phyloP scores from a whole-genome alignment of 139 green algal species.

The Chlamydomonas applanata region DNA sequence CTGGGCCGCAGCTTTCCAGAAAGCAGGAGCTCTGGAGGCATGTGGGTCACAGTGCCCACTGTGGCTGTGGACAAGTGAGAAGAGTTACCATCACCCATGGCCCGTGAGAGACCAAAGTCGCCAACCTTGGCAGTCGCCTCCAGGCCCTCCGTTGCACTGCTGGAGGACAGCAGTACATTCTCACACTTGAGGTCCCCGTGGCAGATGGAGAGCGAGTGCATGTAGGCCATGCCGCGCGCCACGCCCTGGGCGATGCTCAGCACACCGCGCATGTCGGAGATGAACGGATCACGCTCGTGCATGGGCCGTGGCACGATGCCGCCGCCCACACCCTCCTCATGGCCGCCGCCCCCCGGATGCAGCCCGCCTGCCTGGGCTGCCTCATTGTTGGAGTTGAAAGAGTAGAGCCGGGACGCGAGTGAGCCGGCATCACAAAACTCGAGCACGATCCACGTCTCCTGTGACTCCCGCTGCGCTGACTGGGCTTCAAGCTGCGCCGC shows the following conservation, averaged over 20 bases:
- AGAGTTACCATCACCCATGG: slow-evolving; percentile 13
- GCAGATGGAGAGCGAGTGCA: slow-evolving; percentile 39
- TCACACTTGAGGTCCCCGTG: slow-evolving; percentile 42
- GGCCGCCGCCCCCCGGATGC: background rate
- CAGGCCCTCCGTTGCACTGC: background rate
- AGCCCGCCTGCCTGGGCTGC: background rate
- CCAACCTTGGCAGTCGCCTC: slow-evolving; percentile 20
- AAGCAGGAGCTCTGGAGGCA: slow-evolving; percentile 44
- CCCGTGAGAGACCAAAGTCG: slow-evolving; percentile 30
- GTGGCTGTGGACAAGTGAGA: slow-evolving; percentile 27
- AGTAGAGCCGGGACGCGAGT: slow-evolving; percentile 12
- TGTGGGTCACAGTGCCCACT: slow-evolving; percentile 45
- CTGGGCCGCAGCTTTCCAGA: slow-evolving; percentile 28
- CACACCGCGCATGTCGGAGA: slow-evolving; percentile 9
- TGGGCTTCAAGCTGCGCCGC: slow-evolving; percentile 8
- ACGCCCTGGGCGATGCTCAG: slow-evolving; percentile 31
- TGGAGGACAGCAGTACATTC: slow-evolving; percentile 26
- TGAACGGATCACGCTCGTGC: background rate
- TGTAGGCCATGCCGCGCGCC: slow-evolving; percentile 42
- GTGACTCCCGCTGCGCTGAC: background rate
- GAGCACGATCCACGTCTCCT: slow-evolving; percentile 43
- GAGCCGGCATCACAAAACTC: slow-evolving; percentile 36
- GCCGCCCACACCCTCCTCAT: background rate
- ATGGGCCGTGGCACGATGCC: background rate
- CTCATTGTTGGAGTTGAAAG: background rate